Conservation (phyloP, 306 rosid genomes). For the Styphnolobium japonicum region DNA sequence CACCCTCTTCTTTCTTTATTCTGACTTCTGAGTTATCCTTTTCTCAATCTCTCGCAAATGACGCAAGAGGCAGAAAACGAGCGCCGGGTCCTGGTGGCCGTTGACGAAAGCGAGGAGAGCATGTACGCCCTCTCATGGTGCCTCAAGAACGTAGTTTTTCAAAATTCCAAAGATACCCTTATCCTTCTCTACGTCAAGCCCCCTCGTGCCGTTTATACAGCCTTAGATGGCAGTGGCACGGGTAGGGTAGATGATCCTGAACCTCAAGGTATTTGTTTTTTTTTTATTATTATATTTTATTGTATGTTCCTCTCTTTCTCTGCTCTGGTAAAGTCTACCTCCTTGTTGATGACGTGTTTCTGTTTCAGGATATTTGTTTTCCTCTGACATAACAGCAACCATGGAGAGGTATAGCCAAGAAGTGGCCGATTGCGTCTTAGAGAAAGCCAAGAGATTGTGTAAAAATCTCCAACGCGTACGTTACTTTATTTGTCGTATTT, state of each 20-base stretch:
- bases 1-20: neutral
- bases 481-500: neutral
- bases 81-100: constrained; percentile 69
- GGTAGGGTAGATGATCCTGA: constrained; percentile 21
- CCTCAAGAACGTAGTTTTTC: constrained; percentile 45
- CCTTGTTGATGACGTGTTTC: neutral
- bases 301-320: neutral
- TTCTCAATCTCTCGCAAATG: constrained; percentile 24
- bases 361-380: constrained; percentile 48
- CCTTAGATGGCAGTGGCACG: constrained; percentile 54
- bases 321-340: too few relatives aligned
- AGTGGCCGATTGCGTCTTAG: constrained; percentile 44
- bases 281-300: neutral
- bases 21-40: neutral
- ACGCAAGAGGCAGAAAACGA: constrained; percentile 38
- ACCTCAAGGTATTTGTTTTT: neutral
- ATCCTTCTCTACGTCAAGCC: constrained; percentile 66
- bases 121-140: constrained; percentile 74
- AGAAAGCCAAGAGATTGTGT: constrained; percentile 57
- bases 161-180: constrained; percentile 58
- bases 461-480: constrained; percentile 43
- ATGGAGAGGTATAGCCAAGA: constrained; percentile 43
- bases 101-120: constrained; percentile 79
- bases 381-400: constrained; percentile 43
- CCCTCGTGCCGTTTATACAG: constrained; percentile 28